Evolutionary conservation across 73 alveolate genomes (phyloP), one percentile per base, ranked within the genome.

Genomic region (Durusdinium trenchii): DNA sequence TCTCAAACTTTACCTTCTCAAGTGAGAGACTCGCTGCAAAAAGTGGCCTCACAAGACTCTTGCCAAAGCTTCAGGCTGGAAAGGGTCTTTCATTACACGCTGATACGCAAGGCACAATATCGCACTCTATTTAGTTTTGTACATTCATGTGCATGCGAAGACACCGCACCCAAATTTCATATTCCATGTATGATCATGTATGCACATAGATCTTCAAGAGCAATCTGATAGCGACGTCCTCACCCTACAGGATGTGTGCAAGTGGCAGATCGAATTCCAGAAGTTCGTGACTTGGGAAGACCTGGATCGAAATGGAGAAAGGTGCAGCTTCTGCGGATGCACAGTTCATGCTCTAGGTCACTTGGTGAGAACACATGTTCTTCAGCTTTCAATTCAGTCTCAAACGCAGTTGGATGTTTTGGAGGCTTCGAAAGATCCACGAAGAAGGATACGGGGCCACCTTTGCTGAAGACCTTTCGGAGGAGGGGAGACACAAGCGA

Each of bases 201-300:
- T n/a, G n/a, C n/a, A n/a, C n/a, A n/a, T n/a, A n/a, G n/a, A n/a
- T n/a, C n/a, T n/a, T n/a, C n/a, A n/a, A n/a, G n/a, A n/a, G n/a
- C n/a, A n/a, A n/a, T n/a, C n/a, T n/a, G n/a, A n/a, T n/a, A n/a
- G n/a, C n/a, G n/a, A n/a, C n/a, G n/a, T n/a, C n/a, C n/a, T 12
- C 32, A 3, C 73, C 47, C 67, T 23, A 30, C 78, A 52, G 84
- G 95, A 86, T 35, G 38, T 83, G 23, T 89, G 73, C 96, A 45
- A 42, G 81, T 89, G 96, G 96, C 86, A 64, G 71, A 89, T 89
- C 69, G 86, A 89, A 30, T 89, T 89, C 43, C 96, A 89, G 60
- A 89, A 89, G 86, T 89, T 89, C 46, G 96, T 89, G 69, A 89
- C 96, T 52, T 89, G 96, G 96, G 96, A 89, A 89, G 96, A 89